Evolutionary conservation across 192 early-diverging fungal genomes (phyloP).

Genomic region (Rhizophagus sp.): DNA sequence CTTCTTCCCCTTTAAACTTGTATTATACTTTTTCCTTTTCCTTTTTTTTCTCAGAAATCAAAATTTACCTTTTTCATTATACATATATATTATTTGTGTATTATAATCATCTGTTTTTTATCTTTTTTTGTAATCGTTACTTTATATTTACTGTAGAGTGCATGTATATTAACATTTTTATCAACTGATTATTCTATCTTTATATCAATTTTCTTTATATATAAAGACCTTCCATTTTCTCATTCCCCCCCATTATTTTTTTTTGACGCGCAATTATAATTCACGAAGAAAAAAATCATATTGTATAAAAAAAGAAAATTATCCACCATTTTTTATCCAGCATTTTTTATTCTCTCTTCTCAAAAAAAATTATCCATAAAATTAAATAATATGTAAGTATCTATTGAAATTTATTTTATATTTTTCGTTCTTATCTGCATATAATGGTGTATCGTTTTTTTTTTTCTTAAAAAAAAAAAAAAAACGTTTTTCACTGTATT

Average conservation of each 20-base stretch:
- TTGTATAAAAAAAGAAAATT: not conserved
- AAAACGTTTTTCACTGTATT: no score
- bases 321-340: no score
- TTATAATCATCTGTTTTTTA: not conserved
- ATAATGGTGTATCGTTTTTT: no score
- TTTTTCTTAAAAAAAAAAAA: no score
- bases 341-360: no score
- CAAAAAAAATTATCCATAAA: no score
- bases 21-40: no score
- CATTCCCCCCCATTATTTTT: no score
- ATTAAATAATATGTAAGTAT: no score
- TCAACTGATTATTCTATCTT: not conserved
- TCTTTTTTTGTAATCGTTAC: not conserved
- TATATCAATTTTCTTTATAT: not conserved
- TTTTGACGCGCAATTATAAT: not conserved
- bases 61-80: not conserved
- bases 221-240: not conserved
- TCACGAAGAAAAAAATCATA: not conserved
- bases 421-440: no score
- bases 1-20: not conserved
- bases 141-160: not conserved
- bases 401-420: no score
- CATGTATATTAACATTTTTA: not conserved
- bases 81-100: not conserved
- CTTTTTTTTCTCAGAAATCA: not conserved